phyloP scores from a whole-genome alignment of 805 yeast genomes.

The Clavispora vitiphila region DNA sequence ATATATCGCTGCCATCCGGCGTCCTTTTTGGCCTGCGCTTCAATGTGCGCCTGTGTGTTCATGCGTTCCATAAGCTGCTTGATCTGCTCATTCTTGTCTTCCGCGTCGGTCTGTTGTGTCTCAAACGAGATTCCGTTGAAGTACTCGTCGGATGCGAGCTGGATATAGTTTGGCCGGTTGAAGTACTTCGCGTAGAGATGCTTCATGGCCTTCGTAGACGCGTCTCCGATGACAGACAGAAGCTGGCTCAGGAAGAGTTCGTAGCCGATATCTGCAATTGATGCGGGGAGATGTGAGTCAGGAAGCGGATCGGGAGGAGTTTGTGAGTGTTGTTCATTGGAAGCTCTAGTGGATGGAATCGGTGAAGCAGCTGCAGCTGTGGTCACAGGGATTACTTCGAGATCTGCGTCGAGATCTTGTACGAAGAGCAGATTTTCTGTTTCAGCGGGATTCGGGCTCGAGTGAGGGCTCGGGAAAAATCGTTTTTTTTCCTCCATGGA shows the following conservation, averaged over 20 bases:
- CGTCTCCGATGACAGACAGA: slow-evolving; percentile 10
- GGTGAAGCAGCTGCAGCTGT: too few relatives aligned
- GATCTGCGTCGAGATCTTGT: slow-evolving; percentile 3
- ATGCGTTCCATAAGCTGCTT: slow-evolving; percentile 7
- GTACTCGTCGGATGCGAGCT: slow-evolving; percentile 14
- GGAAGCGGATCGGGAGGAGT: too few relatives aligned
- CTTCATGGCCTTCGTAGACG: slow-evolving; percentile 3
- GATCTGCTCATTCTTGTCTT: slow-evolving; percentile 4
- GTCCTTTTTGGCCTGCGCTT: slow-evolving; percentile 4
- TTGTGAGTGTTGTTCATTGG: too few relatives aligned
- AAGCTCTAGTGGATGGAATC: too few relatives aligned
- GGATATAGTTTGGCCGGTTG: slow-evolving; percentile 16
- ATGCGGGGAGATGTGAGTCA: too few relatives aligned
- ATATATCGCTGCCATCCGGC: slow-evolving; percentile 41
- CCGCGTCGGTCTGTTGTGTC: background rate
- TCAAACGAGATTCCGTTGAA: slow-evolving; percentile 9
- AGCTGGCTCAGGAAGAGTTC: slow-evolving; percentile 14
- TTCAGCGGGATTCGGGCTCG: background rate
- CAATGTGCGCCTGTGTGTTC: slow-evolving; percentile 8
- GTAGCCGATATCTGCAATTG: slow-evolving; percentile 9
- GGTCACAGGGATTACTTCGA: background rate
- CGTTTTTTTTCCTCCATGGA: slow-evolving; percentile 5
- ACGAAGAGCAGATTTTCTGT: slow-evolving; percentile 5
- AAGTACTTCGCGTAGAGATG: slow-evolving; percentile 12
- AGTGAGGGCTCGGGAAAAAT: slow-evolving; percentile 1